Evolutionary conservation across 176 grass and related monocot species (phyloP).

Genomic region (Cenchrus purpureus): DNA sequence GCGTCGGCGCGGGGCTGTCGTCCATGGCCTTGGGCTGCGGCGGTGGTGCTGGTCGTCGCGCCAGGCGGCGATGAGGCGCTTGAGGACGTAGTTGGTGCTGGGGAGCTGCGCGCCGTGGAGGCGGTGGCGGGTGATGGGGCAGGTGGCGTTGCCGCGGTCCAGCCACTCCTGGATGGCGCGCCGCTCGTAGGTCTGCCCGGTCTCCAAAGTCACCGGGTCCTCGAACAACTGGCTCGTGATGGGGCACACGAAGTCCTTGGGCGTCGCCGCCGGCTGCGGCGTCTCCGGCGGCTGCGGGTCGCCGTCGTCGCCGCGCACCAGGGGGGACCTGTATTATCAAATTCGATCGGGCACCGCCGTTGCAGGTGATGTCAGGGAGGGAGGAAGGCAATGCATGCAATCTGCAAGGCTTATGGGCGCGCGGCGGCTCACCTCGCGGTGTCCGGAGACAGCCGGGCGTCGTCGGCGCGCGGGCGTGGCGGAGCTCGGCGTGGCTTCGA

Average conservation of each 20-base stretch:
- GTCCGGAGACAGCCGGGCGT: constrained; percentile 38
- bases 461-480: constrained; percentile 2
- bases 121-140: constrained; percentile 74
- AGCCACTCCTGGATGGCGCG: constrained; percentile 82
- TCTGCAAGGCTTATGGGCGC: background rate
- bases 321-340: constrained; percentile 14
- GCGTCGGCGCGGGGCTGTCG: constrained; percentile 7
- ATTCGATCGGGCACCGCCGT: background rate
- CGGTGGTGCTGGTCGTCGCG: constrained; percentile 1
- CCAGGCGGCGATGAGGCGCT: constrained; percentile 69
- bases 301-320: background rate
- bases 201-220: constrained; percentile 76
- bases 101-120: constrained; percentile 54
- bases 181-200: constrained; percentile 76
- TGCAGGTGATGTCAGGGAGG: no score
- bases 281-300: background rate
- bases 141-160: constrained; percentile 59
- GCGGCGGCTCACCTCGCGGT: constrained; percentile 26
- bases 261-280: constrained; percentile 30
- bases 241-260: constrained; percentile 79
- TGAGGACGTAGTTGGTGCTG: constrained; percentile 79
- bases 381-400: no score
- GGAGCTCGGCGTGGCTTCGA: constrained; percentile 18
- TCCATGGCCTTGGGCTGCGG: constrained; percentile 10
- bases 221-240: constrained; percentile 76